Evolutionary conservation across 139 green algal genomes (phyloP), one percentile per base, ranked within the genome.

Genomic region (Micractinium sp.): DNA sequence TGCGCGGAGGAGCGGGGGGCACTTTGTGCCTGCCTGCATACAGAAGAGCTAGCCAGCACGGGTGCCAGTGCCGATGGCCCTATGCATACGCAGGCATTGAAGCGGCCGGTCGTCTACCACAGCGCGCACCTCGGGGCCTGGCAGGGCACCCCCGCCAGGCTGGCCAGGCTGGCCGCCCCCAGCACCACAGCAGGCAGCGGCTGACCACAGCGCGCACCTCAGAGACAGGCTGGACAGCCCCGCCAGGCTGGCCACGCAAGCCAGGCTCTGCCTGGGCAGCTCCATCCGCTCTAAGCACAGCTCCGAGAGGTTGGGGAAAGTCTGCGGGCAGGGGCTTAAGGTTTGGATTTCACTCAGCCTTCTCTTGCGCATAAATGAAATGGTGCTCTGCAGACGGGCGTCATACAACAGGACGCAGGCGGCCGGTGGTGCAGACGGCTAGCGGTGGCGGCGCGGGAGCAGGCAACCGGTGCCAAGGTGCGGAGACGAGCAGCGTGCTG

Each of bases 251-350:
- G 83, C 83, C 7, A 87, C 39, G 71, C 71, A 66, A 20, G 66
- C 38, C 38, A 87, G 4, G 38, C 38, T 35, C 4, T 87, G 71
- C 35, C 27, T 25, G 3, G 38, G 27, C 22, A 87, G 38, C 61
- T 67, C 27, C 83, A 87, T 87, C 66, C 29, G 31, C 38, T 66
- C 39, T 36, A 87, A 66, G 15, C 12, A 15, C 81, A 86, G n/a
- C 20, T 66, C 19, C 31, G 31, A 20, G 9, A 35, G 31, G n/a
- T 53, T 19, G 0, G 81, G 81, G 33, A 86, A 86, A 5, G 47
- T 39, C 79, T 85, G 79, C 47, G 27, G 47, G 47, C 9, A 61
- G 39, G 38, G 35, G 14, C 22, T 5, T 56, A 9, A 9, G 47
- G 47, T 56, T 56, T 56, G 9, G n/a, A n/a, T n/a, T n/a, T n/a